phyloP scores from a whole-genome alignment of 1,139 yeast genomes.

The Kazachstania sp. region DNA sequence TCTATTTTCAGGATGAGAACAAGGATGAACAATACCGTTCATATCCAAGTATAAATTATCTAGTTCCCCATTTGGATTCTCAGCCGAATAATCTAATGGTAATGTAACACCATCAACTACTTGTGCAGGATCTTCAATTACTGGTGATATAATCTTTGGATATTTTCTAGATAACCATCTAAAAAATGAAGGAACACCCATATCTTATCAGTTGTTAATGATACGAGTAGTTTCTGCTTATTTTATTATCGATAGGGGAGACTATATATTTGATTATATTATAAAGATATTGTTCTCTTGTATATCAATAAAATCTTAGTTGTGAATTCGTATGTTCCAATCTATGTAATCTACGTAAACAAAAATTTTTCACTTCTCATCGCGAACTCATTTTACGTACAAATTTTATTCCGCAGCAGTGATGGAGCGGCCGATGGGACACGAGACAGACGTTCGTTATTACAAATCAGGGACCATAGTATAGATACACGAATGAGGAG shows the following conservation, averaged over 20 bases:
- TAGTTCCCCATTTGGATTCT: slow-evolving; percentile 92
- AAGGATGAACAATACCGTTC: slow-evolving; percentile 97
- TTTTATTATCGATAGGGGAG: too few relatives aligned
- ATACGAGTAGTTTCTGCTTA: background rate
- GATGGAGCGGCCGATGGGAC: too few relatives aligned
- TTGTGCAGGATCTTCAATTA: slow-evolving; percentile 61
- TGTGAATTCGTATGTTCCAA: background rate
- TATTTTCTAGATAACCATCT: slow-evolving; percentile 92
- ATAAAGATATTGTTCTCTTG: background rate
- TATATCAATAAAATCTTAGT: background rate
- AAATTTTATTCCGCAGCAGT: too few relatives aligned
- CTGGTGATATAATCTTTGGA: slow-evolving; percentile 90
- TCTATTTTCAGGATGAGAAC: slow-evolving; percentile 91
- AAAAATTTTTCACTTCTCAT: background rate
- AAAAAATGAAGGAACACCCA: slow-evolving; percentile 95
- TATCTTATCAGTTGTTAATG: slow-evolving; percentile 11
- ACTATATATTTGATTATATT: background rate
- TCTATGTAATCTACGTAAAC: background rate
- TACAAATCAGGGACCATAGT: too few relatives aligned
- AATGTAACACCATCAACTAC: slow-evolving; percentile 48
- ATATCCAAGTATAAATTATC: slow-evolving; percentile 87
- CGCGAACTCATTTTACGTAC: background rate
- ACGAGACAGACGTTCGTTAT: too few relatives aligned
- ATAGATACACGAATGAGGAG: too few relatives aligned
- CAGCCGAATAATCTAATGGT: slow-evolving; percentile 61